Base-by-base conservation (phyloP, 1,284 basidiomycete genomes). In the Meripilus lineatus region DNA sequence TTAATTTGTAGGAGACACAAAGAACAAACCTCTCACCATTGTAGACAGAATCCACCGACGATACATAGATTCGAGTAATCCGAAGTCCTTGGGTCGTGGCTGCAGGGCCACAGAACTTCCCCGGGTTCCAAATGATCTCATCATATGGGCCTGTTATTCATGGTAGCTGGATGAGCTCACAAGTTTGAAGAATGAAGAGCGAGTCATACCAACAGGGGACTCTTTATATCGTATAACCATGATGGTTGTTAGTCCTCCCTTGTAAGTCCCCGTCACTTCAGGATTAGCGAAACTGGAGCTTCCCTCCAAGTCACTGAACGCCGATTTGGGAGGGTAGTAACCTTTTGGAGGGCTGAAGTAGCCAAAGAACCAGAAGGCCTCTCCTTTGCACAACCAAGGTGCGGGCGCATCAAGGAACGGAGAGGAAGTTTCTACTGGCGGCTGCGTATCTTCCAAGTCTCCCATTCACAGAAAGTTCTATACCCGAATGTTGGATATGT, bases 121-220 rank as follows among this genome's bases (percentile, higher is more conserved):
- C 48, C 4, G 48, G 48, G 17, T 18, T 18, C 45, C 45, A 50
- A 2, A 50, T 44, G 2, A 50, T 4, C 48, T 50, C 48, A 32
- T 50, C 48, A 32, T 50, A 46, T 4, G 48, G 45, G 6, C 48
- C 48, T 49, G 26, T n/a, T n/a, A n/a, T n/a, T n/a, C n/a, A n/a
- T n/a, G n/a, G n/a, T n/a, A n/a, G n/a, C n/a, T n/a, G n/a, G n/a
- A n/a, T n/a, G n/a, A n/a, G n/a, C n/a, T n/a, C n/a, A n/a, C n/a
- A n/a, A n/a, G n/a, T n/a, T n/a, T n/a, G n/a, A n/a, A n/a, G n/a
- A n/a, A n/a, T n/a, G n/a, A n/a, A n/a, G n/a, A n/a, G n/a, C n/a
- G n/a, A n/a, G n/a, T n/a, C n/a, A n/a, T n/a, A 50, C 49, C 49
- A 22, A 50, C 42, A 3, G 49, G 49, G 10, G 45, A 38, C 20